Evolutionary conservation across 768 basidiomycete species (phyloP), one percentile per base, ranked within the genome.

Genomic region (Auricularia sp.): DNA sequence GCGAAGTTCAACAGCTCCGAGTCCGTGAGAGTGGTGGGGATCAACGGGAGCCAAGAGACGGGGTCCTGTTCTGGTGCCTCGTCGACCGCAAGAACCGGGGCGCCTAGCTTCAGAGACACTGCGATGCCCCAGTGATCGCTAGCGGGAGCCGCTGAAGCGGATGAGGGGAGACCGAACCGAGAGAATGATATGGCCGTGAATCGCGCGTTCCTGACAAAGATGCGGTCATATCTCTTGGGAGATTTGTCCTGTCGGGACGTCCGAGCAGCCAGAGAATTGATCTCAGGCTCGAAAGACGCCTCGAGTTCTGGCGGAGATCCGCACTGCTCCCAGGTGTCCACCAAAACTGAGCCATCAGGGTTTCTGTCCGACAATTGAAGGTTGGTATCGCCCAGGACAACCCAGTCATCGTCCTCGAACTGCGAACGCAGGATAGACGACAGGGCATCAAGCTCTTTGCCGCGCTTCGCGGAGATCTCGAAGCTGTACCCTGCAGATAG

Each of bases 371-470:
- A 39, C 18, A 53, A 18, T 43, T 70, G 69, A 42, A 65, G 61
- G 56, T 71, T 71, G 21, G 62, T 64, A 58, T 71, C 70, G 1
- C 70, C 70, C 21, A 64, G 62, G 33, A 71, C 47, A 21, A 71
- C 61, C 66, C 63, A 67, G 36, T 68, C 68, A 42, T 65, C 66
- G 33, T 62, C 51, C 21, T 62, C 51, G 47, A 66, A 61, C 12
- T 59, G 33, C 16, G 36, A 47, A 3, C 62, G 36, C 16, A 71
- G 61, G 60, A 69, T 58, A 1, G 36, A 3, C 3, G 68, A 14
- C 36, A 70, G 53, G 21, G 62, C 42, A 3, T 47, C 39, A 36
- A 71, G 33, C 54, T 71, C 70, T 18, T 65, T 35, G 4, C 64
- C 43, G 39, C 70, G 70, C 47, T 65, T 54, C 39, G 66, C 61